Evolutionary conservation across 148 eudicot species (phyloP), one percentile per base, ranked within the genome.

Genomic region (Vaccinium darrowii): DNA sequence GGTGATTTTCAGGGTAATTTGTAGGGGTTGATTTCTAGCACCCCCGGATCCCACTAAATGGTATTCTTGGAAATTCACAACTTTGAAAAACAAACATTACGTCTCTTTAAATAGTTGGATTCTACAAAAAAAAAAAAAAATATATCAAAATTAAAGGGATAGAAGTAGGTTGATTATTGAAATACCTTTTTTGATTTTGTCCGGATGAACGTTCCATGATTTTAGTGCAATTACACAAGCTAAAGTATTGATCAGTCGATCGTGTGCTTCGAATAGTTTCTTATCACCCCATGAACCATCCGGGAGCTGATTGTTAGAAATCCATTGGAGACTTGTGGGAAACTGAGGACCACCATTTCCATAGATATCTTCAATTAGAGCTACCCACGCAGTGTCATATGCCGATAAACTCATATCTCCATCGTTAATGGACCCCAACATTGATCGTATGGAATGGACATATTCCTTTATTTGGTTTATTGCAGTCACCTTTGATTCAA

Each of bases 261-360:
- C 98, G 74, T 90, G 90, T 7, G 96, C 91, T 0, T 84, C 84
- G 72, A 93, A 96, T 21, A 89, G 49, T 8, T 18, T 1, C 0
- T n/a, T 5, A 56, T 94, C 98, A 14, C 98, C 98, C 98, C 98
- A 94, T 4, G 98, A 95, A 8, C 98, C 98, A 79, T 96, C 98
- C 0, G 67, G 25, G 36, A 90, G 93, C 83, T 96, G 98, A 89
- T 96, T 91, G 50, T 89, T 85, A 0, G 87, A 84, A 4, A 96
- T 94, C 98, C 98, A 96, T 82, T 90, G 83, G 8, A 96, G 89
- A 72, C 93, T 87, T 10, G 91, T 73, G 0, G 98, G 93, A 76
- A 96, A 96, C 33, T 91, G 96, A 63, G 98, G 98, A 4, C n/a
- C 47, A 23, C 88, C 91, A 56, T 84, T 63, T 57, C 82, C 91